A percentile compares a stretch with the other conserved stretches of the same genome.
Conservation (phyloP, 2,329 filamentous ascomycete genomes). For the Talaromyces sp. region DNA sequence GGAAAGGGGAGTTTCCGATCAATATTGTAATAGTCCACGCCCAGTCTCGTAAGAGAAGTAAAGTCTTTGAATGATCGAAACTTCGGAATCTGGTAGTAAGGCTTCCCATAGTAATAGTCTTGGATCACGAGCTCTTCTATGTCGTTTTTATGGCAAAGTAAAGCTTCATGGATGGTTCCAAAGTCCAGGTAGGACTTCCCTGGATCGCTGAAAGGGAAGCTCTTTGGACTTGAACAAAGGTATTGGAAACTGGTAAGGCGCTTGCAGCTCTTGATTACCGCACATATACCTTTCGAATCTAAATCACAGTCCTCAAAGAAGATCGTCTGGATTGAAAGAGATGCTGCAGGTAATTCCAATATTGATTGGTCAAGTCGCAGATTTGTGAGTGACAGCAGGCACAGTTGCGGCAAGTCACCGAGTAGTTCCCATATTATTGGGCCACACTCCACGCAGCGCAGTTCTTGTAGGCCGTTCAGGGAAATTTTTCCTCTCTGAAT, state of each 20-base stretch:
- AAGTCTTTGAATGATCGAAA: too few species aligned
- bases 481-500: background rate
- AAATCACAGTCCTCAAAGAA: conserved; percentile 5
- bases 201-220: background rate
- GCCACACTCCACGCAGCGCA: background rate
- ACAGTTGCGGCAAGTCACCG: background rate
- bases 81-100: too few species aligned
- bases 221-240: background rate
- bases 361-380: background rate
- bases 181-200: background rate
- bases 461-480: background rate
- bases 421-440: background rate
- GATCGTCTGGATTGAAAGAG: background rate
- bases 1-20: too few species aligned
- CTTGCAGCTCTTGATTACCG: background rate
- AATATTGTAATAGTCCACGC: too few species aligned
- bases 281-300: background rate
- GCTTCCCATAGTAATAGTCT: too few species aligned
- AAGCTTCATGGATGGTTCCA: background rate
- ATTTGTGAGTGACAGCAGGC: background rate
- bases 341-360: background rate
- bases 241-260: background rate
- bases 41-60: too few species aligned
- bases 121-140: background rate
- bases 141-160: background rate